Evolutionary conservation across 73 alveolate species (phyloP), one percentile per base, ranked within the genome.

Genomic region (Effrenium voratum): DNA sequence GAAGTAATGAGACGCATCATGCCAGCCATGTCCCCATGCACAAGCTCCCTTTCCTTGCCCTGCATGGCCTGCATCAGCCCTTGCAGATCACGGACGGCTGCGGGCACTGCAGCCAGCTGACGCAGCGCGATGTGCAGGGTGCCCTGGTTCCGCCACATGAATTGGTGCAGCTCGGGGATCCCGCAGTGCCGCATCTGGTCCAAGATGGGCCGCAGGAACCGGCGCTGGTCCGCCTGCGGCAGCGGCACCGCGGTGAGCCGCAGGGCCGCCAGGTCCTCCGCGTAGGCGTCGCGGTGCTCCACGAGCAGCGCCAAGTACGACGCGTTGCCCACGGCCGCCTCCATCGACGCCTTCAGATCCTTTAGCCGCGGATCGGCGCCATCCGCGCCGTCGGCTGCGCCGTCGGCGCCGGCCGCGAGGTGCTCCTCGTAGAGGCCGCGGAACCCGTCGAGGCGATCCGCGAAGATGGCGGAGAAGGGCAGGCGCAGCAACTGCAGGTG

Each of bases 181-280:
- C 75, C 93, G 60, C 93, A 45, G 5, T 36, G 76, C 28, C 0
- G 24, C 79, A 59, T 55, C 30, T 46, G 77, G 40, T 83, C 80
- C 81, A 85, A 26, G 80, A 85, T 85, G 38, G 93, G 93, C 43
- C 59, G 79, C 59, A 85, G 70, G 80, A 85, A n/a, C 45, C 57
- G 22, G 47, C 8, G 93, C 60, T 85, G 93, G 43, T 85, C 81
- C 26, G 41, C 46, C 91, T 80, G 93, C 38, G 76, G 76, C 45
- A 83, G 93, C 24, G 93, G 93, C 93, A 83, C 93, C 40, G 93
- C 93, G 38, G 93, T 83, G 55, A 83, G 41, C 49, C 72, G 70
- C 75, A 83, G 15, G 22, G 72, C 93, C 24, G 93, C 93, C 36
- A 83, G 52, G 93, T 83, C 93, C 38, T 83, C 26, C 32, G 72